A percentile compares a stretch with the other conserved stretches of the same genome.
These are phyloP conservation scores for Ulota crispa DNA, from an alignment of 225 moss, liverwort and hornwort genomes.

Conservation along the genomic window DNA sequence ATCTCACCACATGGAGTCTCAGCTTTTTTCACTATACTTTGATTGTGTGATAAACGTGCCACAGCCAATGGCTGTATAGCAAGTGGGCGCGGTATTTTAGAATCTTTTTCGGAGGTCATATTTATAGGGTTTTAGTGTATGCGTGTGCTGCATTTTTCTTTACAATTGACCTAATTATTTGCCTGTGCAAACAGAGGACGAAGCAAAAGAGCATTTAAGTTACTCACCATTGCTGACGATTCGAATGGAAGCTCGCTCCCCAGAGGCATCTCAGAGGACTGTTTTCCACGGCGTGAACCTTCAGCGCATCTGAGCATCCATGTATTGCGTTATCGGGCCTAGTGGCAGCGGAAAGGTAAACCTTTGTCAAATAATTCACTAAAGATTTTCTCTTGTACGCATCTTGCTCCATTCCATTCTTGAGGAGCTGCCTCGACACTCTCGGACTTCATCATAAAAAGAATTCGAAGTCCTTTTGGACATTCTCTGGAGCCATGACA, in stretches of 20 bases:
- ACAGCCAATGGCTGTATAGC: background rate
- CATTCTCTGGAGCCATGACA: background rate
- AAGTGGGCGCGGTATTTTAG: background rate
- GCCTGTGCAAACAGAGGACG: conserved; percentile 27
- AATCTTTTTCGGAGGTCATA: background rate
- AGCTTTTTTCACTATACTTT: background rate
- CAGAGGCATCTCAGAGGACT: conserved; percentile 13
- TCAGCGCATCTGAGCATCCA: conserved; percentile 36
- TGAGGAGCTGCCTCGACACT: background rate
- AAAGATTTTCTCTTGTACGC: background rate
- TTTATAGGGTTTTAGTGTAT: background rate
- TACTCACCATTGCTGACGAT: conserved; percentile 46
- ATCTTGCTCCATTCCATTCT: background rate
- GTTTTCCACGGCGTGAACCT: conserved; percentile 13
- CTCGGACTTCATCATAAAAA: background rate
- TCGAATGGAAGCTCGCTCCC: conserved; percentile 6
- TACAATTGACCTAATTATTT: conserved; percentile 5
- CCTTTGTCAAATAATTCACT: background rate
- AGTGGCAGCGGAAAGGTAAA: conserved; percentile 58
- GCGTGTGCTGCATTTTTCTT: background rate
- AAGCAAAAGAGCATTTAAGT: conserved; percentile 51
- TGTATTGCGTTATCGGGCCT: conserved; percentile 55
- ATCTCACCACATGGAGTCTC: background rate
- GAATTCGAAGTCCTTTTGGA: background rate
- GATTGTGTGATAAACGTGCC: background rate